phyloP scores from a whole-genome alignment of 2,329 filamentous ascomycete genomes.

The Aureobasidium sp. region DNA sequence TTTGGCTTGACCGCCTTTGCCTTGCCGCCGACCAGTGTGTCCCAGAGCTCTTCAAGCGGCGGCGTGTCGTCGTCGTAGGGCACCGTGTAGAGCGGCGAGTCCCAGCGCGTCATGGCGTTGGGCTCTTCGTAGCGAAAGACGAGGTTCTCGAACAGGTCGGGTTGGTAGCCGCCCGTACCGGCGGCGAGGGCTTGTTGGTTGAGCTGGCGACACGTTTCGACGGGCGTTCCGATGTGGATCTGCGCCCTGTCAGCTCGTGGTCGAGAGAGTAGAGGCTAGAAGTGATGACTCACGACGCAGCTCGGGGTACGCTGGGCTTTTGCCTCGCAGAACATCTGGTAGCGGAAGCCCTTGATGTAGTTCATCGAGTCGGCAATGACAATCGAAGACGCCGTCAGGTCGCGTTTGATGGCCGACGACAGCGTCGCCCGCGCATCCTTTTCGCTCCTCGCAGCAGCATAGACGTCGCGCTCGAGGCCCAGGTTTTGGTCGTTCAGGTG shows the following conservation, averaged over 20 bases:
- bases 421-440: constrained; percentile 74
- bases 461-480: constrained; percentile 62
- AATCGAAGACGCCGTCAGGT: constrained; percentile 64
- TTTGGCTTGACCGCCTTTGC: constrained; percentile 64
- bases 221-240: constrained; percentile 53
- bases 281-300: constrained; percentile 53
- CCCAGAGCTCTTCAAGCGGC: constrained; percentile 68
- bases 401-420: constrained; percentile 71
- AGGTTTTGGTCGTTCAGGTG: constrained; percentile 68
- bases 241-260: constrained; percentile 33
- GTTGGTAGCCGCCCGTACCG: constrained; percentile 41
- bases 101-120: constrained; percentile 78
- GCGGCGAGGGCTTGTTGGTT: constrained; percentile 48
- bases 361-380: constrained; percentile 75
- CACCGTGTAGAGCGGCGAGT: constrained; percentile 73
- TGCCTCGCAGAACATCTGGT: constrained; percentile 78
- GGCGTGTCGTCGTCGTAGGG: constrained; percentile 66
- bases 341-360: constrained; percentile 86
- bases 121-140: constrained; percentile 81
- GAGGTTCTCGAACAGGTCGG: constrained; percentile 68
- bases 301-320: constrained; percentile 71
- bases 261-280: neutral
- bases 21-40: constrained; percentile 60
- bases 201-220: constrained; percentile 50
- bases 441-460: constrained; percentile 70